Conservation (phyloP, 257 asterid species). For the Ilex aquifolium region DNA sequence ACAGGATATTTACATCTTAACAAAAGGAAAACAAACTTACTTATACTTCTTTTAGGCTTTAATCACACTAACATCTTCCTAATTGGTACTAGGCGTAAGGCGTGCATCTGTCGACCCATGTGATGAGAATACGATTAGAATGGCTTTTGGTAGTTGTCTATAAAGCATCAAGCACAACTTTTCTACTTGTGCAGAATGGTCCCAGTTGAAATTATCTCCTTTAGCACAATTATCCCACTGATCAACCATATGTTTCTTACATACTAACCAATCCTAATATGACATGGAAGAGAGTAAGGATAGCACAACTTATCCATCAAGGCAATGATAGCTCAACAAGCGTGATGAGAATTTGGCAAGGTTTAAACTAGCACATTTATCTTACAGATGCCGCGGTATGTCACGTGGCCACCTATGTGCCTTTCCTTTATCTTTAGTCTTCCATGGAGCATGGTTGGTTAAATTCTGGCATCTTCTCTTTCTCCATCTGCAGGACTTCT, state of each 20-base stretch:
- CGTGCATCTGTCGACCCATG: conserved; percentile 45
- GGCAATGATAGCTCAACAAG: conserved; percentile 20
- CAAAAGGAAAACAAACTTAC: no score
- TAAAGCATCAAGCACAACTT: conserved; percentile 49
- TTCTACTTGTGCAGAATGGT: conserved; percentile 36
- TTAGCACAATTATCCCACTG: background rate
- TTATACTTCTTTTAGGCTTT: conserved; percentile 1
- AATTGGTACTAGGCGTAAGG: conserved; percentile 7
- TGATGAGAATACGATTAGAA: conserved; percentile 35
- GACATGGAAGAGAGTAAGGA: conserved; percentile 3
- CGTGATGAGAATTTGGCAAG: conserved; percentile 32
- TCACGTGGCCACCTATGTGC: conserved; percentile 51
- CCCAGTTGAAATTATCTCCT: conserved; percentile 25
- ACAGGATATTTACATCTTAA: no score
- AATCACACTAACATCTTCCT: background rate
- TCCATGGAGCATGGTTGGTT: conserved; percentile 42
- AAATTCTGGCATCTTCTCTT: conserved; percentile 46
- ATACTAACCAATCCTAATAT: no score
- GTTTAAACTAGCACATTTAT: conserved; percentile 31
- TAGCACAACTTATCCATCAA: conserved; percentile 10
- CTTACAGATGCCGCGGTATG: conserved; percentile 10
- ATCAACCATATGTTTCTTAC: no score
- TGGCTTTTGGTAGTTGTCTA: conserved; percentile 53
- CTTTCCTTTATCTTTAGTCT: conserved; percentile 37
- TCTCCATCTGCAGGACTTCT: conserved; percentile 11